A percentile compares a stretch with the other conserved stretches of the same genome.
These are phyloP conservation scores for Pichia norvegensis DNA, from an alignment of 1,139 yeast genomes.

Conservation along the genomic window DNA sequence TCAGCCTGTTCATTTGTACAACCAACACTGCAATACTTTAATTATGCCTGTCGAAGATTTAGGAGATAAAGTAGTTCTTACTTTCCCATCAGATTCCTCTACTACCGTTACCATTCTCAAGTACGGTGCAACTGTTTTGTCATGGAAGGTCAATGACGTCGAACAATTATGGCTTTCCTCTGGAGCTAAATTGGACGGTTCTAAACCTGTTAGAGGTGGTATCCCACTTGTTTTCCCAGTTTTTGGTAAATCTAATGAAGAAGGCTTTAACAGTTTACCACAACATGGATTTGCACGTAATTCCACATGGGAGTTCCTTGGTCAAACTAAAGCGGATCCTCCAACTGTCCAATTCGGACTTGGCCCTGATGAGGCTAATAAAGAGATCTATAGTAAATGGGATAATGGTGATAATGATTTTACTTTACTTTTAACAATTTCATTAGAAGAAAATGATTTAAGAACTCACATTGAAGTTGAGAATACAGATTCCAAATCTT, in stretches of 20 bases:
- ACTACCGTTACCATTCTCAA: slow-evolving; percentile 62
- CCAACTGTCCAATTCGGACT: slow-evolving; percentile 82
- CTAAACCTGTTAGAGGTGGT: slow-evolving; percentile 94
- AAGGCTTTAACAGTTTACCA: slow-evolving; percentile 47
- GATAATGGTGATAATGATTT: slow-evolving; percentile 59
- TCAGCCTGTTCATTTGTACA: not conserved
- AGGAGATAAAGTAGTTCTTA: slow-evolving; percentile 53
- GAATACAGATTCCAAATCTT: slow-evolving; percentile 54
- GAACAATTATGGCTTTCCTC: slow-evolving; percentile 70
- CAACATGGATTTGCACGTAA: slow-evolving; percentile 96
- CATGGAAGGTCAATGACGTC: slow-evolving; percentile 65
- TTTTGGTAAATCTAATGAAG: slow-evolving; percentile 65
- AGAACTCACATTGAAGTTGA: slow-evolving; percentile 66
- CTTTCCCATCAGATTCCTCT: slow-evolving; percentile 32
- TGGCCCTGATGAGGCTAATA: slow-evolving; percentile 71
- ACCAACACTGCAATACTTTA: not conserved
- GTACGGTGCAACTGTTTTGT: slow-evolving; percentile 80
- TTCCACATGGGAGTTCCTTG: slow-evolving; percentile 86
- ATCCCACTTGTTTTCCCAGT: slow-evolving; percentile 94
- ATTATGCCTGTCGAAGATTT: slow-evolving; percentile 56
- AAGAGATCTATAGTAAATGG: slow-evolving; percentile 49
- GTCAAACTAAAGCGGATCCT: slow-evolving; percentile 57
- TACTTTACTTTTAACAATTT: slow-evolving; percentile 64
- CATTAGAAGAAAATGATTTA: slow-evolving; percentile 46
- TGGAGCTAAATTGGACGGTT: slow-evolving; percentile 80